A percentile compares a stretch with the other conserved stretches of the same genome.
These are phyloP conservation scores for Endocalyx cinctus DNA, from an alignment of 2,329 filamentous ascomycete species.

Conservation along the genomic window DNA sequence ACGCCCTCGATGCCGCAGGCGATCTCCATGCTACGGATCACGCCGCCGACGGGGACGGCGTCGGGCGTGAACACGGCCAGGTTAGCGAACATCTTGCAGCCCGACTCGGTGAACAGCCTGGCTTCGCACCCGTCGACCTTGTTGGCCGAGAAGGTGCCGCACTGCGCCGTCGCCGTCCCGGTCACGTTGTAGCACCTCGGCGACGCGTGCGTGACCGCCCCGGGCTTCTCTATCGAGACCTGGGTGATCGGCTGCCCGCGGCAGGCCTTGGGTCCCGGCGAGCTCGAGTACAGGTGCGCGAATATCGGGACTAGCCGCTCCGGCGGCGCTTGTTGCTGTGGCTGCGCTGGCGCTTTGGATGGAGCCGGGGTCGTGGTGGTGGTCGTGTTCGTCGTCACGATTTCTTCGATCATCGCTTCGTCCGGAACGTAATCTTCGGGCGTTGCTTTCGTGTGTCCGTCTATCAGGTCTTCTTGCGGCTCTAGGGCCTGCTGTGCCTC, in stretches of 20 bases:
- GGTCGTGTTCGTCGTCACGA: conserved; percentile 9
- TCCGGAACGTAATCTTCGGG: conserved; percentile 12
- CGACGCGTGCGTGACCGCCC: conserved; percentile 17
- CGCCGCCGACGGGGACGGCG: conserved; percentile 26
- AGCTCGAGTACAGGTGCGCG: conserved; percentile 37
- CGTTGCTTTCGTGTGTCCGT: conserved; percentile 8
- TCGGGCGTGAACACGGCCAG: conserved; percentile 33
- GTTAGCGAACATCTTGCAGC: conserved; percentile 29
- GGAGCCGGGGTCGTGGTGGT: conserved; percentile 5
- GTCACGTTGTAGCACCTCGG: conserved; percentile 32
- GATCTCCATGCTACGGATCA: conserved; percentile 31
- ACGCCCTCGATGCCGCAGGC: conserved; percentile 26
- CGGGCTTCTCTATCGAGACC: conserved; percentile 23
- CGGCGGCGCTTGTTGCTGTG: conserved; percentile 30
- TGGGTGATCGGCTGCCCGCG: conserved; percentile 25
- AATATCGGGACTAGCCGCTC: conserved; percentile 41
- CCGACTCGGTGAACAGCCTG: conserved; percentile 29
- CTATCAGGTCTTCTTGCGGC: no score
- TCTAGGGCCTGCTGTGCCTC: no score
- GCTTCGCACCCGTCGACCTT: conserved; percentile 34
- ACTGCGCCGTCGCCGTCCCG: conserved; percentile 24
- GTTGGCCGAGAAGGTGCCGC: conserved; percentile 31
- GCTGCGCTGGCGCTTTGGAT: not conserved
- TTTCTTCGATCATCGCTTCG: conserved; percentile 15
- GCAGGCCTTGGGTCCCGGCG: conserved; percentile 31